Percentiles rank a stretch among this genome's conserved stretches.
Evolutionary conservation across 441 rosid genomes (phyloP).

Genomic region (Populus hybrid): DNA sequence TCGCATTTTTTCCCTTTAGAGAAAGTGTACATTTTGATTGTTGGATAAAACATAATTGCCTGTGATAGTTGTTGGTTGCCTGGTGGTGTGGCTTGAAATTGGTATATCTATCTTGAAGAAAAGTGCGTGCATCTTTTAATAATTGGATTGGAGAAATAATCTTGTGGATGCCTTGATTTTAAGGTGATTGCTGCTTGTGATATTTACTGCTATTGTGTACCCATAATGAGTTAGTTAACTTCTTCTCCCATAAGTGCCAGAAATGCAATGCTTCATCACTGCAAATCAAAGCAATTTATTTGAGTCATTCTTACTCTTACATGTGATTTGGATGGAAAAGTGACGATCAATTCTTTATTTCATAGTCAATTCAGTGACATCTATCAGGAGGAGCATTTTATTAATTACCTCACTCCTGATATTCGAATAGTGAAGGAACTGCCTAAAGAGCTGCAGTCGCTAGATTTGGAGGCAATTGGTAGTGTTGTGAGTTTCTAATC

Average conservation of each 20-base stretch:
- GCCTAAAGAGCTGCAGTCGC: conserved; percentile 72
- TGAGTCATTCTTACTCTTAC: not conserved
- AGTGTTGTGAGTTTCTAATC: conserved; percentile 66
- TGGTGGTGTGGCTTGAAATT: not conserved
- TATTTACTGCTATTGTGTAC: not conserved
- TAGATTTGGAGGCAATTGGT: conserved; percentile 87
- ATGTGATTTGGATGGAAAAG: conserved; percentile 11
- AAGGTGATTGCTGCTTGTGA: not conserved
- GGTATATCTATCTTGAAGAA: not conserved
- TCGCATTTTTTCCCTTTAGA: not conserved
- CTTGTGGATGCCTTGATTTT: not conserved
- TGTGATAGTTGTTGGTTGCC: not conserved
- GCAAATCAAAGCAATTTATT: not conserved
- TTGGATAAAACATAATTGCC: not conserved
- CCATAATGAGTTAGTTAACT: not conserved
- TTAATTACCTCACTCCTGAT: conserved; percentile 72
- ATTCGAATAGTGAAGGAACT: conserved; percentile 79
- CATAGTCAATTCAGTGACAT: conserved; percentile 84
- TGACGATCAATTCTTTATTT: conserved; percentile 32
- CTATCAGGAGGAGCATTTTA: conserved; percentile 90
- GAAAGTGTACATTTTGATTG: not conserved
- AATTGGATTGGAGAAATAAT: not conserved
- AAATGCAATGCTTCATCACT: conserved; percentile 5
- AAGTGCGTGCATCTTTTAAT: not conserved
- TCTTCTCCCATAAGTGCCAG: not conserved